phyloP scores from a whole-genome alignment of 225 moss, liverwort and hornwort species.

The Sphagnum tenellum region DNA sequence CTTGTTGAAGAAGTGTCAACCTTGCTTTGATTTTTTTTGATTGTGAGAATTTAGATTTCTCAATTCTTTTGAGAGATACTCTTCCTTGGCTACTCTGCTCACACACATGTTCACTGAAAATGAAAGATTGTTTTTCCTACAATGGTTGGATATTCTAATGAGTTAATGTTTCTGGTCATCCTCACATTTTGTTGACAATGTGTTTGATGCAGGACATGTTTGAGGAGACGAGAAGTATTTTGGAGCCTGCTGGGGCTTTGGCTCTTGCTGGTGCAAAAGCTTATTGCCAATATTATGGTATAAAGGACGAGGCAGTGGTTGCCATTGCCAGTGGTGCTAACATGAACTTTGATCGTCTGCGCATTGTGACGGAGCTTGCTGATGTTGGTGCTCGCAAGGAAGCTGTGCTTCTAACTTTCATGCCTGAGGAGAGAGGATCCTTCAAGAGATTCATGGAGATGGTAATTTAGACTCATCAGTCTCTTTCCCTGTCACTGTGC shows the following conservation, averaged over 20 bases:
- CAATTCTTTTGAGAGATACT: too few relatives aligned
- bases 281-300: slow-evolving; percentile 72
- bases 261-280: slow-evolving; percentile 88
- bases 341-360: slow-evolving; percentile 94
- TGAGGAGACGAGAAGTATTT: slow-evolving; percentile 90
- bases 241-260: slow-evolving; percentile 91
- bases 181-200: too few relatives aligned
- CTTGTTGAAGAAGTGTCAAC: too few relatives aligned
- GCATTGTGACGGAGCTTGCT: slow-evolving; percentile 89
- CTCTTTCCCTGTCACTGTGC: background rate
- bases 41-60: too few relatives aligned
- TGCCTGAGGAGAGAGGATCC: slow-evolving; percentile 75
- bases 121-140: too few relatives aligned
- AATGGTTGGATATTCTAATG: too few relatives aligned
- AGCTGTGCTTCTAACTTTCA: slow-evolving; percentile 88
- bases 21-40: too few relatives aligned
- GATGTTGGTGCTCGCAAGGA: slow-evolving; percentile 84
- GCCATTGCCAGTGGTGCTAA: slow-evolving; percentile 90
- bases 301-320: slow-evolving; percentile 71
- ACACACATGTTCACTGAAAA: too few relatives aligned
- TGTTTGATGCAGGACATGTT: slow-evolving; percentile 62
- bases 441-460: slow-evolving; percentile 67
- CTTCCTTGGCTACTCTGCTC: too few relatives aligned
- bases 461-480: slow-evolving; percentile 11
- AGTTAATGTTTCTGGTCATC: too few relatives aligned